Evolutionary conservation across 768 basidiomycete genomes (phyloP).

Genomic region (Boletus huronensis): DNA sequence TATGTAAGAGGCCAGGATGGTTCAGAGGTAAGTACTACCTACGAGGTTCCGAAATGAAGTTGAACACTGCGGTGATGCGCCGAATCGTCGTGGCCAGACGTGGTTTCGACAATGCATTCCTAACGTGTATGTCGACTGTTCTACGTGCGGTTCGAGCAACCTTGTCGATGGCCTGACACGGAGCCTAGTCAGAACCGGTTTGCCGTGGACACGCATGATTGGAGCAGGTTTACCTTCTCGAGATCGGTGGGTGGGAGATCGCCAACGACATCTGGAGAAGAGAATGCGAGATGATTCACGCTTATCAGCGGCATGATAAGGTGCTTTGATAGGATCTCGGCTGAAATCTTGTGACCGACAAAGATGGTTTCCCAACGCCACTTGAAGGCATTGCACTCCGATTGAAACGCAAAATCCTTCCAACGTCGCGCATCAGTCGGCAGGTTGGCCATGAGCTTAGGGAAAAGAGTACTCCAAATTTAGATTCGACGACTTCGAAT

Average conservation of each 20-base stretch:
- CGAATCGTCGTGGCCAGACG: slow-evolving; percentile 62
- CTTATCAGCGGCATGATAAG: slow-evolving; percentile 76
- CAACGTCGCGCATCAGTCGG: slow-evolving; percentile 13
- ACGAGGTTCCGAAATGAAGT: slow-evolving; percentile 66
- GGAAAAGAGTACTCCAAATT: slow-evolving; percentile 47
- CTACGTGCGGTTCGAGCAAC: slow-evolving; percentile 66
- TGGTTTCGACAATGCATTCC: slow-evolving; percentile 66
- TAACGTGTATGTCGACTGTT: slow-evolving; percentile 66
- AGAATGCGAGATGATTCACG: slow-evolving; percentile 63
- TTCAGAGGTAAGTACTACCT: slow-evolving; percentile 31
- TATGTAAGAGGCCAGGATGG: slow-evolving; percentile 7
- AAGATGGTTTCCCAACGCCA: slow-evolving; percentile 79
- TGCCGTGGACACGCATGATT: slow-evolving; percentile 3
- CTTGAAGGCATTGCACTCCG: slow-evolving; percentile 59
- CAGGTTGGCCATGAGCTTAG: not conserved
- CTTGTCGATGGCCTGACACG: slow-evolving; percentile 60
- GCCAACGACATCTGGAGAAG: slow-evolving; percentile 53
- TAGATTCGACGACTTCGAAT: slow-evolving; percentile 58
- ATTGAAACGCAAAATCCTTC: slow-evolving; percentile 65
- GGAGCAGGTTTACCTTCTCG: slow-evolving; percentile 50
- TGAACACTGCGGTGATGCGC: slow-evolving; percentile 70
- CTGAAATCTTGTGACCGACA: slow-evolving; percentile 59
- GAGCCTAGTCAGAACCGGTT: slow-evolving; percentile 1
- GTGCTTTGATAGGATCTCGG: slow-evolving; percentile 74
- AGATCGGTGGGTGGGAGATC: slow-evolving; percentile 56